phyloP scores from a whole-genome alignment of 2,329 filamentous ascomycete genomes.

The Pseudocercospora fijiensis region DNA sequence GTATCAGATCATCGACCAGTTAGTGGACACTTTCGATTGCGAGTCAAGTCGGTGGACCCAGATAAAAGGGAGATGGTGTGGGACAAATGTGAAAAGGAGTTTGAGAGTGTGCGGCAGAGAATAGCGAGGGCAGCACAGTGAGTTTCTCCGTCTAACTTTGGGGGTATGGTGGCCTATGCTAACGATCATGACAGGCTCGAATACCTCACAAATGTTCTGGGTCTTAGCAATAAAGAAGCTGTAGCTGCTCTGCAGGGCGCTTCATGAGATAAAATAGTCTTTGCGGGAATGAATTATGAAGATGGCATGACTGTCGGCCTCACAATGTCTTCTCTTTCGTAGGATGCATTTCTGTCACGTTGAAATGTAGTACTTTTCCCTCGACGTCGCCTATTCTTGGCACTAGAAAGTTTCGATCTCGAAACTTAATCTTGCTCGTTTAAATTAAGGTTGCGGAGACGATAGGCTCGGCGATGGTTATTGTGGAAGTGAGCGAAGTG shows the following conservation, averaged over 20 bases:
- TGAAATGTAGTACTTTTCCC: no score
- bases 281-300: neutral
- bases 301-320: neutral
- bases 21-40: constrained; percentile 76
- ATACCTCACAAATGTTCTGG: constrained; percentile 64
- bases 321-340: neutral
- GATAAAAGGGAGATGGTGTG: constrained; percentile 55
- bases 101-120: constrained; percentile 68
- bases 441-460: no score
- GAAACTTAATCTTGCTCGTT: neutral
- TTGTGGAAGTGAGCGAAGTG: no score
- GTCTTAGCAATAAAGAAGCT: constrained; percentile 56
- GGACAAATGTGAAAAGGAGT: constrained; percentile 53
- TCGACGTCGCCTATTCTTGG: no score
- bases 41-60: constrained; percentile 76
- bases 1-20: constrained; percentile 94
- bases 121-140: constrained; percentile 75
- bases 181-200: constrained; percentile 52
- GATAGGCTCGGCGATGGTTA: neutral
- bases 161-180: neutral
- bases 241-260: constrained; percentile 28
- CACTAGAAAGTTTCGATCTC: neutral
- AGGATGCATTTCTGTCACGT: no score
- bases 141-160: constrained; percentile 42
- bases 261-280: neutral